Percentiles rank a stretch among this genome's conserved stretches.
These are phyloP conservation scores for Apiospora phragmitis DNA, from an alignment of 2,329 filamentous ascomycete species.

Conservation along the genomic window DNA sequence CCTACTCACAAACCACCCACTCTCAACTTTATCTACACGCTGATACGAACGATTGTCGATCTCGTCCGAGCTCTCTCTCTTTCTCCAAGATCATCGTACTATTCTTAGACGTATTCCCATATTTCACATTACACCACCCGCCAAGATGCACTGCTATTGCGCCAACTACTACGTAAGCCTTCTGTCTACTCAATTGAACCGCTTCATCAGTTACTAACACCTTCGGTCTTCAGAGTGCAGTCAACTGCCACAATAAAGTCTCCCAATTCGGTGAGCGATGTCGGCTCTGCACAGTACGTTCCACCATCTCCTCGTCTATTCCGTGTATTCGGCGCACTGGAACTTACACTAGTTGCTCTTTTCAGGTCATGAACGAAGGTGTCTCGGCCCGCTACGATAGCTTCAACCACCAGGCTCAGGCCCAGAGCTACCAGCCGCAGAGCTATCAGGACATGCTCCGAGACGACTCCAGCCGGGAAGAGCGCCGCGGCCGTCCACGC, in stretches of 20 bases:
- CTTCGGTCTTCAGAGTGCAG: conserved; percentile 19
- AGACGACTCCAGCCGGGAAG: conserved; percentile 16
- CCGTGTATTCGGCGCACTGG: not conserved
- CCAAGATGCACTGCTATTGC: conserved; percentile 29
- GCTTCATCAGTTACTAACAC: not conserved
- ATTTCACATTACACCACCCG: conserved; percentile 15
- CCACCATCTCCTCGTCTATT: not conserved
- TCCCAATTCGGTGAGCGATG: conserved; percentile 30
- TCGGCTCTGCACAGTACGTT: conserved; percentile 27
- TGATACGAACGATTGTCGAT: not conserved
- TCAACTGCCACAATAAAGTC: conserved; percentile 32
- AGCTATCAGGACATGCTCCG: conserved; percentile 13
- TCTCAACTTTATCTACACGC: not conserved
- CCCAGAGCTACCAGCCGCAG: not conserved
- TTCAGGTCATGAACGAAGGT: conserved; percentile 29
- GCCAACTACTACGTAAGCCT: conserved; percentile 31
- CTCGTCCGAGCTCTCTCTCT: not conserved
- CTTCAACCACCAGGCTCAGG: conserved; percentile 5
- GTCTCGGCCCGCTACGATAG: conserved; percentile 20
- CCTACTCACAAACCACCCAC: not conserved
- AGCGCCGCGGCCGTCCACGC: conserved; percentile 13
- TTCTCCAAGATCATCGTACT: not conserved
- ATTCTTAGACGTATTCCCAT: not conserved
- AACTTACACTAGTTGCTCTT: not conserved
- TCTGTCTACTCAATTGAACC: not conserved